A percentile compares a stretch with the other conserved stretches of the same genome.
These are phyloP conservation scores for Pezicula radicicola DNA, from an alignment of 2,329 filamentous ascomycete species.

Conservation along the genomic window DNA sequence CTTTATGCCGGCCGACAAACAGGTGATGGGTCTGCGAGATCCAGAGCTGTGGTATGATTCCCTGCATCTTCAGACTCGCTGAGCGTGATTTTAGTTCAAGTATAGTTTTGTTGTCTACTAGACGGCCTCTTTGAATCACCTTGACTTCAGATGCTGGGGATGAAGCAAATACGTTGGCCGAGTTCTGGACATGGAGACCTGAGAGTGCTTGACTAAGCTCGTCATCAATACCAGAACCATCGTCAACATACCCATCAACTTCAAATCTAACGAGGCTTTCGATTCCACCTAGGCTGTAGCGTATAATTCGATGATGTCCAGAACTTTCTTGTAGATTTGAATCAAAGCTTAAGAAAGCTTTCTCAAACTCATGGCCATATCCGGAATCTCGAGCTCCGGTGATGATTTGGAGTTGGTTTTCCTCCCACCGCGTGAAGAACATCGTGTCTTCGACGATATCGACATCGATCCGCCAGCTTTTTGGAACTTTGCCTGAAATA, in stretches of 20 bases:
- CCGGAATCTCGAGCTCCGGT: conserved; percentile 15
- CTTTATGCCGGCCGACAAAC: conserved; percentile 13
- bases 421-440: conserved; percentile 29
- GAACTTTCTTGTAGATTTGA: conserved; percentile 15
- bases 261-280: conserved; percentile 26
- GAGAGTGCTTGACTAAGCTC: not conserved
- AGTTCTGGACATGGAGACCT: not conserved
- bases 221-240: not conserved
- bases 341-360: conserved; percentile 20
- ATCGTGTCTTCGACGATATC: conserved; percentile 30
- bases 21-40: conserved; percentile 20
- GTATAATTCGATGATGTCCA: conserved; percentile 22
- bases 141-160: conserved; percentile 1
- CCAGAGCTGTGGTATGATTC: conserved; percentile 20
- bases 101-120: conserved; percentile 10
- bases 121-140: conserved; percentile 8
- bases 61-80: not conserved
- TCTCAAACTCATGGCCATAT: conserved; percentile 30
- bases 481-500: conserved; percentile 15
- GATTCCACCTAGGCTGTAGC: conserved; percentile 23
- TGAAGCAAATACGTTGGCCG: not conserved
- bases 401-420: conserved; percentile 10
- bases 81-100: conserved; percentile 19
- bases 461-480: conserved; percentile 30
- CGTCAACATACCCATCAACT: conserved; percentile 23